These are phyloP conservation scores for Musa beccarii DNA, from an alignment of 176 grass and related monocot genomes.

Conservation along the genomic window DNA sequence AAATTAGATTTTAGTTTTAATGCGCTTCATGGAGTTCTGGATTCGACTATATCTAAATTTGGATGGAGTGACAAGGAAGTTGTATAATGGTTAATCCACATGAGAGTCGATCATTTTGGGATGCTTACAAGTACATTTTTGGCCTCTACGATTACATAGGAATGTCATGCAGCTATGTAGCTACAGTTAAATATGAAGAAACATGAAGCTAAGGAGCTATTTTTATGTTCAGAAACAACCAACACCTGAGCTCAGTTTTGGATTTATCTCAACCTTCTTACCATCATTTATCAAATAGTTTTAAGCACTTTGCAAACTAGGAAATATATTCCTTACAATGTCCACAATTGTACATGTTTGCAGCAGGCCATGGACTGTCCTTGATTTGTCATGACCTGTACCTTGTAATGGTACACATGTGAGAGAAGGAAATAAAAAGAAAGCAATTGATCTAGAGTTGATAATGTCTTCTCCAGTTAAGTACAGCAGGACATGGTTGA, in stretches of 20 bases:
- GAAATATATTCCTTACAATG: neutral
- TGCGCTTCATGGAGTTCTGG: neutral
- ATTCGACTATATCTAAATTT: neutral
- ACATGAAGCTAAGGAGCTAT: too few relatives aligned
- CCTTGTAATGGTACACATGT: neutral
- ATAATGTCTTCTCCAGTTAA: neutral
- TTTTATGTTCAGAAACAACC: neutral
- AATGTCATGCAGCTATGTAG: neutral
- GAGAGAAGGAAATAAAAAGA: neutral
- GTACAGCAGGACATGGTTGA: neutral
- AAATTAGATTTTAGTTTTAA: neutral
- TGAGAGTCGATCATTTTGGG: neutral
- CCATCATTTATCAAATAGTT: neutral
- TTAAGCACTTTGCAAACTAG: neutral
- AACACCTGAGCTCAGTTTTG: neutral
- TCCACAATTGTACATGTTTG: neutral
- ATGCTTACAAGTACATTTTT: neutral
- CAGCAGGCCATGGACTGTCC: neutral
- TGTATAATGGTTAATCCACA: neutral
- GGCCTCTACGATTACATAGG: neutral
- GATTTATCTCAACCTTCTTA: conserved; percentile 3
- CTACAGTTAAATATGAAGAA: too few relatives aligned
- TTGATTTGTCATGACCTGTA: neutral
- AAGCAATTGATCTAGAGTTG: neutral
- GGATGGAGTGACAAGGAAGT: neutral